These are phyloP conservation scores for Pseudozyma pruni DNA, from an alignment of 1,284 basidiomycete species.

Conservation along the genomic window DNA sequence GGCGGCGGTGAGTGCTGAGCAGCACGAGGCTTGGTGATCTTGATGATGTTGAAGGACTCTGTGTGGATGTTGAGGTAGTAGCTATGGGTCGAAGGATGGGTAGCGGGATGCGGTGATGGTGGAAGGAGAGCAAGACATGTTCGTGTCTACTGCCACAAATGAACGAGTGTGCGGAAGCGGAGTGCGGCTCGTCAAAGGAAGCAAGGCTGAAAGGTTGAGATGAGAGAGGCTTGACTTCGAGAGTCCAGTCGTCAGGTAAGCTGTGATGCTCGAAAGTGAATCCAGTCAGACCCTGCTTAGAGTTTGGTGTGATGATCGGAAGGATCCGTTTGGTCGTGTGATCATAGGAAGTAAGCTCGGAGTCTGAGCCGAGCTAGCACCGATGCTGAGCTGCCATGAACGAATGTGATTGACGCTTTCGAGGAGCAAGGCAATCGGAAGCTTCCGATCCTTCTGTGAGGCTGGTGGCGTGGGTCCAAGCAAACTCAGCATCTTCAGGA, in stretches of 20 bases:
- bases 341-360: too few relatives aligned
- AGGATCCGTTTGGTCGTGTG: too few relatives aligned
- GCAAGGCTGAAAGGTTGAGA: neutral
- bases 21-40: neutral
- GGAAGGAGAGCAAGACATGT: slow-evolving; percentile 7
- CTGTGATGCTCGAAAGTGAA: neutral
- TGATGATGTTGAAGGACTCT: neutral
- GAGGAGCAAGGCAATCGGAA: neutral
- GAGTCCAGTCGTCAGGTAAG: neutral
- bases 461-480: slow-evolving; percentile 8
- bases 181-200: neutral
- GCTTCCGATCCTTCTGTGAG: slow-evolving; percentile 10
- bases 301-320: neutral
- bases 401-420: too few relatives aligned
- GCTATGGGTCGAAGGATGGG: slow-evolving; percentile 1
- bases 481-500: slow-evolving; percentile 11
- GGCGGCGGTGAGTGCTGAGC: neutral
- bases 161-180: slow-evolving; percentile 6
- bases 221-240: neutral
- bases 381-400: neutral
- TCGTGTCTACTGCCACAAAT: neutral
- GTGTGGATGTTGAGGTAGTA: neutral
- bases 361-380: neutral
- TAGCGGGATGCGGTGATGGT: neutral
- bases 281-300: neutral